Evolutionary conservation across 2,329 filamentous ascomycete genomes (phyloP), one percentile per base, ranked within the genome.

Genomic region (Trichoderma lentiforme): DNA sequence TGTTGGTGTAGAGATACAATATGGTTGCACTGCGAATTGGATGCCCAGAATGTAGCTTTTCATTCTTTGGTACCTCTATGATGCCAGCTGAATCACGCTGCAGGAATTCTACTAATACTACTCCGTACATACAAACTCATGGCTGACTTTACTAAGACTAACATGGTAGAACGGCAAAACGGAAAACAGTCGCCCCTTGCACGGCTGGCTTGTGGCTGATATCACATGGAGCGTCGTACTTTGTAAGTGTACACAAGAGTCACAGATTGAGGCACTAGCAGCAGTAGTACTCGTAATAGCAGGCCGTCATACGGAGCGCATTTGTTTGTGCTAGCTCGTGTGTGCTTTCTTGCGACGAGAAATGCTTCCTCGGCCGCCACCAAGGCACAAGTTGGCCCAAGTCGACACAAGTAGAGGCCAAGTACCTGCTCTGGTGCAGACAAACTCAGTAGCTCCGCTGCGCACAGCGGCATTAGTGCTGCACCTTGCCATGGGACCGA

Each of bases 371-470:
- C n/a, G n/a, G 53, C 53, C 26, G 53, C 26, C 15, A 57, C 53
- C 26, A 57, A 24, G 47, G 47, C 21, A 24, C 34, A 36, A 36
- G 34, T 36, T 36, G 34, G 34, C 34, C 6, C 34, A 36, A 34
- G 32, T 34, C 14, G 12, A 3, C 32, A 3, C 43, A 51, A 53
- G 47, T 53, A 53, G 9, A 24, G n/a, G 11, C n/a, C 47, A 21
- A 32, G 47, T 63, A 26, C 34, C 6, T 43, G 26, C 36, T 63
- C 8, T 53, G 47, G 21, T 53, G 61, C 30, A 61, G 39, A 69
- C 67, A 70, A 70, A 70, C 67, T 53, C 53, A 70, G 67, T 62
- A 70, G 67, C 36, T 70, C 67, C 67, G 67, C 67, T 47, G 39
- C 64, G 32, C 36, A n/a, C 28, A 32, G 53, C 36, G 57, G 56